Percentiles rank a stretch among this genome's conserved stretches.
Evolutionary conservation across 2,329 filamentous ascomycete genomes (phyloP).

Genomic region (Aspergillus sp.): DNA sequence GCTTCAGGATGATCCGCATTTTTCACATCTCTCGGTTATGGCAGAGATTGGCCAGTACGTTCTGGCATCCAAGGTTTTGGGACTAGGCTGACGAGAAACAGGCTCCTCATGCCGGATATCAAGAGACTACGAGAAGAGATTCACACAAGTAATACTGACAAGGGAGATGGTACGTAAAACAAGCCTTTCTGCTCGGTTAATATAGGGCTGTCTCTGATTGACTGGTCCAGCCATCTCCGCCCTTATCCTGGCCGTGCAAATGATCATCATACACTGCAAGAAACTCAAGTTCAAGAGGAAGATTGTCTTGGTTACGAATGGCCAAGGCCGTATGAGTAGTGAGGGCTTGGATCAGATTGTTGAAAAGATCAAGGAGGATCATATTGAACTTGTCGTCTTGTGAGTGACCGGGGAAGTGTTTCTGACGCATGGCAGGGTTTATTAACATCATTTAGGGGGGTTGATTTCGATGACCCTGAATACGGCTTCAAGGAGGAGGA

Average conservation of each 20-base stretch:
- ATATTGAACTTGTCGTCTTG: conserved; percentile 72
- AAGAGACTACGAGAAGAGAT: conserved; percentile 56
- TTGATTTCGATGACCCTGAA: conserved; percentile 87
- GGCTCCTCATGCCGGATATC: conserved; percentile 60
- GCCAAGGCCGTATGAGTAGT: conserved; percentile 60
- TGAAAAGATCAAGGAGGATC: conserved; percentile 63
- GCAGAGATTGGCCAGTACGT: conserved; percentile 55
- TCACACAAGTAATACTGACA: conserved; percentile 57
- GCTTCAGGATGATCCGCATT: conserved; percentile 59
- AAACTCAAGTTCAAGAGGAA: conserved; percentile 72
- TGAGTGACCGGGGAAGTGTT: conserved; percentile 37
- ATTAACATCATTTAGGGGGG: conserved; percentile 51
- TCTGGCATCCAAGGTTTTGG: conserved; percentile 26
- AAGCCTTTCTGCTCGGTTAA: too few species aligned
- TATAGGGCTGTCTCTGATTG: conserved; percentile 6
- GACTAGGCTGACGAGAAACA: conserved; percentile 16
- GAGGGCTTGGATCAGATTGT: conserved; percentile 64
- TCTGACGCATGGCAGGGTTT: background rate
- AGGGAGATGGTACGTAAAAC: conserved; percentile 57
- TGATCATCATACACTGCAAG: conserved; percentile 73
- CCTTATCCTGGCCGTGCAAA: conserved; percentile 73
- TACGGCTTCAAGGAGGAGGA: conserved; percentile 88
- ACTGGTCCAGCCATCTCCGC: conserved; percentile 59
- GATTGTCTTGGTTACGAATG: conserved; percentile 82
- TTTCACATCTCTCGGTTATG: conserved; percentile 72